Conservation (phyloP, 495 filamentous ascomycete species). For the Mytilinidion resinicola region DNA sequence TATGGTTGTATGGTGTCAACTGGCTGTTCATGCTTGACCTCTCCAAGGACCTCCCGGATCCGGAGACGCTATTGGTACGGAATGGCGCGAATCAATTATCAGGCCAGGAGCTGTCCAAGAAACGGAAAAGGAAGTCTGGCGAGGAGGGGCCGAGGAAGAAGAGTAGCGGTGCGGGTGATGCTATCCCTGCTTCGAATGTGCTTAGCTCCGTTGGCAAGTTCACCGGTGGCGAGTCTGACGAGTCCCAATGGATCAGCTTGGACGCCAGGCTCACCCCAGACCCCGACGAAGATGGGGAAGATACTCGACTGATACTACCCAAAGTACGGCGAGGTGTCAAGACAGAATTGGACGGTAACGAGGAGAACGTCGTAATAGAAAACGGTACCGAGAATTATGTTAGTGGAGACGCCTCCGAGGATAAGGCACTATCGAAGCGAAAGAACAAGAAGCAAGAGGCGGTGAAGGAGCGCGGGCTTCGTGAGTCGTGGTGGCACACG, state of each 20-base stretch:
- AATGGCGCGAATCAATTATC: background rate
- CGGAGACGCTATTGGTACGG: background rate
- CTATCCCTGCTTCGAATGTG: constrained; percentile 11
- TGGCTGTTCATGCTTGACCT: constrained; percentile 95
- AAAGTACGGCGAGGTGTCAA: constrained; percentile 9
- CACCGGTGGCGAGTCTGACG: constrained; percentile 12
- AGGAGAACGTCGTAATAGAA: constrained; percentile 37
- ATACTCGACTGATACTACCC: constrained; percentile 7
- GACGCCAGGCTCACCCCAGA: background rate
- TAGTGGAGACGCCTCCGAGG: background rate
- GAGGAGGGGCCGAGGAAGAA: constrained; percentile 9
- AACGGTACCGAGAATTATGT: background rate
- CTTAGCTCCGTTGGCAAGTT: constrained; percentile 17
- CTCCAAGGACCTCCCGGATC: constrained; percentile 56
- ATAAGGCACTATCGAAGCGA: constrained; percentile 11
- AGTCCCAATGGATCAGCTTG: constrained; percentile 16
- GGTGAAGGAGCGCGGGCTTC: constrained; percentile 14
- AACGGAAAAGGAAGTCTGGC: constrained; percentile 17
- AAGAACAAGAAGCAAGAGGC: constrained; percentile 32
- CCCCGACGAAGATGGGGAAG: constrained; percentile 14
- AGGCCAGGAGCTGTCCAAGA: constrained; percentile 11
- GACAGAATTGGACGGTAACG: constrained; percentile 47
- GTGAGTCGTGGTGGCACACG: constrained; percentile 62
- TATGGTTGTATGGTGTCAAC: constrained; percentile 79
- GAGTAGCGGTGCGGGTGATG: constrained; percentile 22